Percentiles rank a stretch among this genome's conserved stretches.
Evolutionary conservation across 306 rosid genomes (phyloP).

Genomic region (Echinosophora koreensis): DNA sequence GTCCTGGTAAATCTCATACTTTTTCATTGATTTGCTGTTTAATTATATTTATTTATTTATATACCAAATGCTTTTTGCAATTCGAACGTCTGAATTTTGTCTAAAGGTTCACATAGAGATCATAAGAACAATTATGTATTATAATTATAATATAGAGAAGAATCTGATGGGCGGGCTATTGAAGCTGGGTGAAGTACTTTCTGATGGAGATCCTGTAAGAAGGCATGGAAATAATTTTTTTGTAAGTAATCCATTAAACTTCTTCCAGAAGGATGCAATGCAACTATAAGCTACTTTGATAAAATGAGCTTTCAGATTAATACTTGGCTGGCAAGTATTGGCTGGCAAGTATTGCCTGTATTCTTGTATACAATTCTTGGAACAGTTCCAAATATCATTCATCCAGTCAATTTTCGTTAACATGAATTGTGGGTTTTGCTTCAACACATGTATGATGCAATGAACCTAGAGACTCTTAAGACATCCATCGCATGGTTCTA

Average conservation of each 20-base stretch:
- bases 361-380: conserved; percentile 3
- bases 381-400: conserved; percentile 13
- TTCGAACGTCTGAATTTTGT: conserved; percentile 1
- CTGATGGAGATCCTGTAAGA: conserved; percentile 22
- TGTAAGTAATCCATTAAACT: neutral
- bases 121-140: neutral
- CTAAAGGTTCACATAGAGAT: conserved; percentile 1
- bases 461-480: neutral
- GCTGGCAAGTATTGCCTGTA: neutral
- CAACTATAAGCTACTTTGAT: neutral
- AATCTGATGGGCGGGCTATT: neutral
- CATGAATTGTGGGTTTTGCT: conserved; percentile 3
- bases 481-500: neutral
- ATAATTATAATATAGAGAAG: conserved; percentile 28
- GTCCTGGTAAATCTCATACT: conserved; percentile 69
- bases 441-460: conserved; percentile 2
- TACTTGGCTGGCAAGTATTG: neutral
- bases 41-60: conserved; percentile 24
- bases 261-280: conserved; percentile 17
- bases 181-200: conserved; percentile 22
- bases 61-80: neutral
- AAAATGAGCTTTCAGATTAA: conserved; percentile 27
- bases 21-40: conserved; percentile 24
- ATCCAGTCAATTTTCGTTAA: neutral
- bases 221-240: neutral